These are phyloP conservation scores for Microcyclosporella mali DNA, from an alignment of 2,329 filamentous ascomycete genomes.

Conservation along the genomic window DNA sequence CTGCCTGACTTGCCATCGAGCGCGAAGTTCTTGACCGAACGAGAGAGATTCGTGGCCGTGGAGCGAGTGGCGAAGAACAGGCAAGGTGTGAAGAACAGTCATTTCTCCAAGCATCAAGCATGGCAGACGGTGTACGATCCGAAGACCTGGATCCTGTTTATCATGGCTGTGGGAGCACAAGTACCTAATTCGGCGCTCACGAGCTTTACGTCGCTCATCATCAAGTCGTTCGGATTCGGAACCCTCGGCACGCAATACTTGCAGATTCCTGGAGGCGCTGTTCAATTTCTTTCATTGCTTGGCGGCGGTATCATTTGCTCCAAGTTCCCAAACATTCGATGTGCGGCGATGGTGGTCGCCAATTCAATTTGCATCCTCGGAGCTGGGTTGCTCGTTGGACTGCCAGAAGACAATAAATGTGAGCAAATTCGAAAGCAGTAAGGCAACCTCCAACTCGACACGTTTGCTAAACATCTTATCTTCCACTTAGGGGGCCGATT, in stretches of 20 bases:
- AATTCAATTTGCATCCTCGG: slow-evolving; percentile 52
- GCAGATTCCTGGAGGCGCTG: slow-evolving; percentile 54
- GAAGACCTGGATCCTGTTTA: slow-evolving; percentile 55
- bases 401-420: slow-evolving; percentile 49
- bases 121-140: slow-evolving; percentile 47
- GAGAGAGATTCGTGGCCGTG: slow-evolving; percentile 35
- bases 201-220: slow-evolving; percentile 46
- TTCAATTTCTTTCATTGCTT: slow-evolving; percentile 51
- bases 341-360: slow-evolving; percentile 51
- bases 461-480: too few relatives aligned
- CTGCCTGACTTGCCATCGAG: slow-evolving; percentile 15
- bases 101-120: slow-evolving; percentile 1
- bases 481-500: too few relatives aligned
- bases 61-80: slow-evolving; percentile 48
- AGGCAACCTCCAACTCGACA: too few relatives aligned
- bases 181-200: slow-evolving; percentile 54
- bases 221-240: slow-evolving; percentile 43
- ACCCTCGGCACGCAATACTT: slow-evolving; percentile 52
- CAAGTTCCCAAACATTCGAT: slow-evolving; percentile 48
- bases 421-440: too few relatives aligned
- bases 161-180: slow-evolving; percentile 49
- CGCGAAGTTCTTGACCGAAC: slow-evolving; percentile 14
- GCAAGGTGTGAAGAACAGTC: slow-evolving; percentile 50
- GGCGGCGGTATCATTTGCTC: slow-evolving; percentile 48
- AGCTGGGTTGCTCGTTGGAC: slow-evolving; percentile 46